A percentile compares a stretch with the other conserved stretches of the same genome.
These are phyloP conservation scores for Termitomyces sp. DNA, from an alignment of 768 basidiomycete species.

Conservation along the genomic window DNA sequence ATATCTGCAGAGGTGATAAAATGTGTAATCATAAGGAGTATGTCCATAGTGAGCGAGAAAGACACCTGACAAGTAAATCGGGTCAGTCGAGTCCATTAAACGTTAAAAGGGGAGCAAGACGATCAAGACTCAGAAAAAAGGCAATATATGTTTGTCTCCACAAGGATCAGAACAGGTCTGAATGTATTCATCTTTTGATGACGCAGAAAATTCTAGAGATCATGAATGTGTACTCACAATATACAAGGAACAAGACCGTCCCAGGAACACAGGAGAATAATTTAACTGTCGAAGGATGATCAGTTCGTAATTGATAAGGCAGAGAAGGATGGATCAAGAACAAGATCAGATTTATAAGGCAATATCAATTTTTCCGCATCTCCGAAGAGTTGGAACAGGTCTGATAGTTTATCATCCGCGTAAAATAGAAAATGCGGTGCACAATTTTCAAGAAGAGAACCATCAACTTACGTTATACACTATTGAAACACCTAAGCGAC, in stretches of 20 bases:
- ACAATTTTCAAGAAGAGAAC: neutral
- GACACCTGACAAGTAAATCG: neutral
- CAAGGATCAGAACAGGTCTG: slow-evolving; percentile 67
- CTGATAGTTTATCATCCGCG: slow-evolving; percentile 64
- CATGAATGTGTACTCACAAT: slow-evolving; percentile 29
- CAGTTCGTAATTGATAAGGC: slow-evolving; percentile 10
- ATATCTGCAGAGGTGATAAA: neutral
- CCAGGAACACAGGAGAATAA: neutral
- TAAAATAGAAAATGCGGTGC: slow-evolving; percentile 7
- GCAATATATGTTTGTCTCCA: slow-evolving; percentile 57
- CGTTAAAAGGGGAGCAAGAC: neutral
- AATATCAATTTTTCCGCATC: slow-evolving; percentile 59
- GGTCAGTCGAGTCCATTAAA: neutral
- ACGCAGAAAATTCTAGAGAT: slow-evolving; percentile 3
- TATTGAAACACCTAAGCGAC: slow-evolving; percentile 15
- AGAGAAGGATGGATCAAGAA: slow-evolving; percentile 3
- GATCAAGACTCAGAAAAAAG: slow-evolving; percentile 24
- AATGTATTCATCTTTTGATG: slow-evolving; percentile 43
- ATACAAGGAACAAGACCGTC: slow-evolving; percentile 9
- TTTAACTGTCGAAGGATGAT: slow-evolving; percentile 4
- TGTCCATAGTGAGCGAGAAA: neutral
- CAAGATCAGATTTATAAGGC: slow-evolving; percentile 47
- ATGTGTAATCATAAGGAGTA: neutral
- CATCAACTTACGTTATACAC: slow-evolving; percentile 12
- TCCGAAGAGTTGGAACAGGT: slow-evolving; percentile 66